Evolutionary conservation across 352 stramenopile species (phyloP).

Genomic region (Discostella stelligera): DNA sequence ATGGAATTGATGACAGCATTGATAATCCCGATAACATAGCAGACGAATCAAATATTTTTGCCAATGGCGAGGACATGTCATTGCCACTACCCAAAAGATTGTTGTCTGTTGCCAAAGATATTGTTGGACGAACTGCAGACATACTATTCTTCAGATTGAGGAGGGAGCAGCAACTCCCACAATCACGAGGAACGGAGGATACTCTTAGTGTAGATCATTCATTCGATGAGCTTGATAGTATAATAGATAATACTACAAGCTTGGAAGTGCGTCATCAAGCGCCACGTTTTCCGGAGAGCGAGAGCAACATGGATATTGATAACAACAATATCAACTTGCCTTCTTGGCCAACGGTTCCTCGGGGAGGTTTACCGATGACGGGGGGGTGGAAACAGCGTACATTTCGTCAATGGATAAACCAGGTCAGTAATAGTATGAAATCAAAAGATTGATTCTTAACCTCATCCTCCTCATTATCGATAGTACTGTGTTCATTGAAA

Average conservation of each 20-base stretch:
- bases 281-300: background rate
- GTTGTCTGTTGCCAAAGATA: constrained; percentile 1
- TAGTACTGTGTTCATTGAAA: background rate
- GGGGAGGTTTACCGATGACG: background rate
- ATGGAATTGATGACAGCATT: too few species aligned
- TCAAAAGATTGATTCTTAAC: too few species aligned
- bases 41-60: too few species aligned
- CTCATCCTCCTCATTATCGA: background rate
- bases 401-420: constrained; percentile 20
- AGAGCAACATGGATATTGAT: constrained; percentile 11
- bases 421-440: background rate
- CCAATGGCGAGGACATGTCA: too few species aligned
- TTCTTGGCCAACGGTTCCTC: constrained; percentile 13
- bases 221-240: constrained; percentile 31
- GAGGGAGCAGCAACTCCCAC: background rate
- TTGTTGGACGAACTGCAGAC: background rate
- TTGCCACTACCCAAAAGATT: constrained; percentile 3
- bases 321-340: background rate
- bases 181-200: background rate
- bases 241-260: constrained; percentile 17
- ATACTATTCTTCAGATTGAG: background rate
- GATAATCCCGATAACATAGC: too few species aligned
- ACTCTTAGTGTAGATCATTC: constrained; percentile 15
- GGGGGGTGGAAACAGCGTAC: constrained; percentile 19
- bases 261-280: constrained; percentile 7